Base-by-base conservation (phyloP, 495 filamentous ascomycete genomes). In the Extremus antarcticus region DNA sequence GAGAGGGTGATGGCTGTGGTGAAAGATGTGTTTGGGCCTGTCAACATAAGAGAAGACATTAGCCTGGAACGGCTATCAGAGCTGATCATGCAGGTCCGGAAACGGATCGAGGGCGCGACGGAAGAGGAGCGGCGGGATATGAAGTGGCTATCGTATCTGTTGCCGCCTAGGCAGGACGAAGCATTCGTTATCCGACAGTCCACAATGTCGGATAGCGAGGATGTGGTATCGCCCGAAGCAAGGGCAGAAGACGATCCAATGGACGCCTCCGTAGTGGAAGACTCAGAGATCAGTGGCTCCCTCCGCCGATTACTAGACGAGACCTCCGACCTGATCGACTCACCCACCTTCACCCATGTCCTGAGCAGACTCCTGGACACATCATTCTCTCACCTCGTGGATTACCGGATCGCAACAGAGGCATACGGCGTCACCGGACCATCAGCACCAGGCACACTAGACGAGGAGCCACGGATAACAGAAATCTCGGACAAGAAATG, bases 261-360 rank as follows among this genome's bases (percentile, higher is more conserved):
- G 38, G 20, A 25, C 10, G 48, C 57, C 8, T 47, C 55, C 20
- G 24, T 51, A 25, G 50, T 59, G 8, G 39, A 65, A 10, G 55
- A 64, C n/a, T 7, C 68, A 72, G 74, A 73, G 16, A 68, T 76
- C 8, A 66, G 77, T 13, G 75, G 78, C 45, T 73, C 76, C 25
- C 79, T 97, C 60, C 86, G 91, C 48, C 83, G 86, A 50, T 78
- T 99, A n/a, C 75, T 98, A 1, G 90, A 97, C 63, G 92, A 97
- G 70, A 96, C 92, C 10, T 85, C 92, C 20, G 92, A 98, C 68
- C 76, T 97, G 17, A 86, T 98, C 60, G 94, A 98, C 54, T 95
- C 91, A 0, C 94, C 94, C 0, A 77, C 84, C 19, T 95, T 96
- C 69, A 78, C 82, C 7, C 81, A 83, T 55, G 88, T 97, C 29